phyloP scores from a whole-genome alignment of 495 filamentous ascomycete species.

The Lophiotrema nucula region DNA sequence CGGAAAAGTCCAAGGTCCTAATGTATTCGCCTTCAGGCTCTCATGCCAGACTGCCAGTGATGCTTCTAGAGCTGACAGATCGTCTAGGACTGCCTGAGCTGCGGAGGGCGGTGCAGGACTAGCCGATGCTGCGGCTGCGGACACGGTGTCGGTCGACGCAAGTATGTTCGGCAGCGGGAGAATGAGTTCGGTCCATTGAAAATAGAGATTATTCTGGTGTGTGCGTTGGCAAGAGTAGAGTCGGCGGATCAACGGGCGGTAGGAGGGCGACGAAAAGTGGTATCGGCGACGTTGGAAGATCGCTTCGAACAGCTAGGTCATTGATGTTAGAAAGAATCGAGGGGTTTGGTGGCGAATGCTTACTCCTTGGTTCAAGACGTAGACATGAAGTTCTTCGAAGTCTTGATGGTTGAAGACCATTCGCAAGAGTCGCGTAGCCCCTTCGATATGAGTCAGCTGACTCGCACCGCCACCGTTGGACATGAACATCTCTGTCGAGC shows the following conservation, averaged over 20 bases:
- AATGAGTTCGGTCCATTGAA: conserved; percentile 21
- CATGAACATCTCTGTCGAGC: conserved; percentile 22
- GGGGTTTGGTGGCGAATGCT: background rate
- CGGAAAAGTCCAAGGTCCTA: conserved; percentile 11
- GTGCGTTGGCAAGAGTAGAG: conserved; percentile 5
- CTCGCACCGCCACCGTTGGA: conserved; percentile 16
- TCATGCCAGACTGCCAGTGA: conserved; percentile 7
- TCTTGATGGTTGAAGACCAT: background rate
- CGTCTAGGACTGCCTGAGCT: conserved; percentile 1
- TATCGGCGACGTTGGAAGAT: conserved; percentile 7
- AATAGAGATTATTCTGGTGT: conserved; percentile 10
- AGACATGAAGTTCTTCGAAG: conserved; percentile 19
- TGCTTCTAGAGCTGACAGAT: conserved; percentile 10
- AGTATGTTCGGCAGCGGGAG: conserved; percentile 26
- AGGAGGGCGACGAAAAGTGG: conserved; percentile 6
- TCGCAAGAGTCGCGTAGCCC: conserved; percentile 14
- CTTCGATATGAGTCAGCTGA: conserved; percentile 23
- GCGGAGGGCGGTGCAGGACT: background rate
- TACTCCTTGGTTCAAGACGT: conserved; percentile 17
- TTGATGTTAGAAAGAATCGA: too few species aligned
- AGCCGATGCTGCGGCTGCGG: background rate
- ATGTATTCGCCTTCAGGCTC: background rate
- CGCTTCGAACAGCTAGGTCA: conserved; percentile 8
- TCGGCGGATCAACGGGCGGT: conserved; percentile 2
- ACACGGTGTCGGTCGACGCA: background rate